Percentiles rank a stretch among this genome's conserved stretches.
These are phyloP conservation scores for Madurella fahalii DNA, from an alignment of 2,329 filamentous ascomycete species.

Conservation along the genomic window DNA sequence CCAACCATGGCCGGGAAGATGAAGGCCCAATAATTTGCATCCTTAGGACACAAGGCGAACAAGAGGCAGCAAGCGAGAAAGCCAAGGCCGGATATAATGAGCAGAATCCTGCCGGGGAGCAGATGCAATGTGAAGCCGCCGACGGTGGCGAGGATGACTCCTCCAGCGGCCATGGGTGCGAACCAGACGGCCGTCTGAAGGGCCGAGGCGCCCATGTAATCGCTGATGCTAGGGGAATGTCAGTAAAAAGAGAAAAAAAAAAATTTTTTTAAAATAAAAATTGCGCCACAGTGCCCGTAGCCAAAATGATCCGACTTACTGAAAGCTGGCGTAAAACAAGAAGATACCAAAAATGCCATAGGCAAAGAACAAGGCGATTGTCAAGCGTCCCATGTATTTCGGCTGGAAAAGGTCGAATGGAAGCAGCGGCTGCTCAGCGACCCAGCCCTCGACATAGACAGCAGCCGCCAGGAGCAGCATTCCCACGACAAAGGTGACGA, in stretches of 20 bases:
- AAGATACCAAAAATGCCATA: conserved; percentile 68
- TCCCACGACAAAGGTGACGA: conserved; percentile 60
- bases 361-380: conserved; percentile 57
- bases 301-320: conserved; percentile 44
- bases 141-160: conserved; percentile 58
- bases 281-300: neutral
- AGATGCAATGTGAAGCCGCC: conserved; percentile 66
- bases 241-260: too few relatives aligned
- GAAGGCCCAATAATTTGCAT: conserved; percentile 67
- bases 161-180: conserved; percentile 63
- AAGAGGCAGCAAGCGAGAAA: conserved; percentile 56
- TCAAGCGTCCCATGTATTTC: conserved; percentile 63
- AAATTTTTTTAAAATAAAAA: too few relatives aligned
- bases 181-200: conserved; percentile 66
- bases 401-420: conserved; percentile 66
- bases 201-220: conserved; percentile 55
- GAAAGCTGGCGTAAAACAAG: conserved; percentile 65
- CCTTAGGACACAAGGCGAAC: conserved; percentile 59
- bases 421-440: conserved; percentile 63
- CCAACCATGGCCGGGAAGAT: conserved; percentile 68
- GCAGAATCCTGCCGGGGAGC: conserved; percentile 58
- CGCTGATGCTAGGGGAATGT: conserved; percentile 46
- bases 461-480: conserved; percentile 54
- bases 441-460: conserved; percentile 69
- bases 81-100: conserved; percentile 58